Conservation (phyloP, 1,139 yeast species). For the Debaryomyces udenii region DNA sequence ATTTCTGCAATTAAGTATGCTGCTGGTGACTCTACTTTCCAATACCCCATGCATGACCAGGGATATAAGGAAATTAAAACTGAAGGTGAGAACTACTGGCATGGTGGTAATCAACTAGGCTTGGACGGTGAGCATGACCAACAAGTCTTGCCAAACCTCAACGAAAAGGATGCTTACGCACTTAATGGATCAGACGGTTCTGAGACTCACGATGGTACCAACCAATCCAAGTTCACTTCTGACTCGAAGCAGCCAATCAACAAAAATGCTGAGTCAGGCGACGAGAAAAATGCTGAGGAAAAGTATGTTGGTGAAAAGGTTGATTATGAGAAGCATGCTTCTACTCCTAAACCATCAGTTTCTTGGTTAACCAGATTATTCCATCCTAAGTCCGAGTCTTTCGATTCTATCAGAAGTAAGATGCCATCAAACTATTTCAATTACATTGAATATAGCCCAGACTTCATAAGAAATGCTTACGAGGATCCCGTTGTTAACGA, state of each 20-base stretch:
- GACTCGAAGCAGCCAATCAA: conserved; percentile 2
- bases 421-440: conserved; percentile 48
- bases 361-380: conserved; percentile 44
- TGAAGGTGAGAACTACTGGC: conserved; percentile 57
- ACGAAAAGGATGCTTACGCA: conserved; percentile 6
- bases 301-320: conserved; percentile 11
- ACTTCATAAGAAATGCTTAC: conserved; percentile 56
- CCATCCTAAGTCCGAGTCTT: conserved; percentile 43
- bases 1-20: conserved; percentile 69
- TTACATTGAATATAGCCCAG: conserved; percentile 47
- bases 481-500: conserved; percentile 66
- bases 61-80: conserved; percentile 59
- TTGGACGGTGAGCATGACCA: conserved; percentile 27
- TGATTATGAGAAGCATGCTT: conserved; percentile 7
- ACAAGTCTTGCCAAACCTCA: conserved; percentile 28
- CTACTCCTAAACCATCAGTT: conserved; percentile 17
- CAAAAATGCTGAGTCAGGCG: conserved; percentile 2
- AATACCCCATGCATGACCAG: conserved; percentile 61
- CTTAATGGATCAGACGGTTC: conserved; percentile 4
- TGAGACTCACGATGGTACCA: conserved; percentile 2
- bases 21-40: conserved; percentile 53
- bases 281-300: conserved; percentile 5
- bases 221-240: conserved; percentile 1
- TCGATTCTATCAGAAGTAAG: conserved; percentile 38
- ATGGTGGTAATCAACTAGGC: conserved; percentile 48